Evolutionary conservation across 768 basidiomycete genomes (phyloP).

Genomic region (Panaeolus papilionaceus): DNA sequence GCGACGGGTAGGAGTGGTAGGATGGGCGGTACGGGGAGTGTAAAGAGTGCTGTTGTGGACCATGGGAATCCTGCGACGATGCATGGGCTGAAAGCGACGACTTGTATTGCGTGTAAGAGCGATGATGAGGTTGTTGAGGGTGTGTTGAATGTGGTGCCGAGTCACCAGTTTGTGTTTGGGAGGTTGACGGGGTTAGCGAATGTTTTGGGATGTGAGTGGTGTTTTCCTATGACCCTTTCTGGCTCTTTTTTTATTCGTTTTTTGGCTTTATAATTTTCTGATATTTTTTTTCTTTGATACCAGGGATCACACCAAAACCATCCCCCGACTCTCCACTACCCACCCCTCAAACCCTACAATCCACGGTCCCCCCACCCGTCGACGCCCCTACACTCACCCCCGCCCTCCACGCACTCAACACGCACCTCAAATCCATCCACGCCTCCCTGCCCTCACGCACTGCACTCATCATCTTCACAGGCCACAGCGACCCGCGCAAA

Average conservation of each 20-base stretch:
- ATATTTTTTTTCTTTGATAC: too few species aligned
- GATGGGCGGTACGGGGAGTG: constrained; percentile 43
- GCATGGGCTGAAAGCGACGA: constrained; percentile 86
- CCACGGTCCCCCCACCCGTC: constrained; percentile 33
- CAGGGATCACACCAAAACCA: constrained; percentile 65
- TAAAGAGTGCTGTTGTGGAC: constrained; percentile 78
- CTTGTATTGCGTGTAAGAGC: constrained; percentile 71
- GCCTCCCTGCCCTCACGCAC: constrained; percentile 76
- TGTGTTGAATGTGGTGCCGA: constrained; percentile 58
- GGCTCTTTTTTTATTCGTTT: neutral
- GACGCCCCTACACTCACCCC: constrained; percentile 40
- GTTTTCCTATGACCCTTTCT: neutral
- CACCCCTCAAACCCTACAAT: constrained; percentile 16
- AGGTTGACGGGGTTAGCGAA: constrained; percentile 86
- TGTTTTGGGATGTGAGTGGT: constrained; percentile 74
- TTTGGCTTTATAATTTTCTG: too few species aligned
- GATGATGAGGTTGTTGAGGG: constrained; percentile 85
- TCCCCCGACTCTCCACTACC: constrained; percentile 42
- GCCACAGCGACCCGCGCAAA: constrained; percentile 84
- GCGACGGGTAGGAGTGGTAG: constrained; percentile 41
- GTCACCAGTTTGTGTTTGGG: constrained; percentile 86
- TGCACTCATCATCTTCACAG: constrained; percentile 85
- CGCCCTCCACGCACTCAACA: constrained; percentile 60
- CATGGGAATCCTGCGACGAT: constrained; percentile 83
- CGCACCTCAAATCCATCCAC: constrained; percentile 66